phyloP scores from a whole-genome alignment of 306 rosid genomes.

The Castanea sativa region DNA sequence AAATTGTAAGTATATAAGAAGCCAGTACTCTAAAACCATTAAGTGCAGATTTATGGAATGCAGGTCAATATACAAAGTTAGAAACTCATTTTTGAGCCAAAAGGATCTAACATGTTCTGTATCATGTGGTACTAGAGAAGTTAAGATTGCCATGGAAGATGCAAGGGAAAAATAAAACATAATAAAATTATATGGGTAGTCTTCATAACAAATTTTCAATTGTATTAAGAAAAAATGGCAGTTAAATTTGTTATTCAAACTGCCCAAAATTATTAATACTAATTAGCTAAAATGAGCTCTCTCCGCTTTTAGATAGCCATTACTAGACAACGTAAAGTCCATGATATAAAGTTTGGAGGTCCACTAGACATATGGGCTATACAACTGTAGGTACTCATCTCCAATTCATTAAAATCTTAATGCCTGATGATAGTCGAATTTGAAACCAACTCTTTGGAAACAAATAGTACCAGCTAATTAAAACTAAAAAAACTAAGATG shows the following conservation, averaged over 20 bases:
- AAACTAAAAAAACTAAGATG: not conserved
- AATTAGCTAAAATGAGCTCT: too few species aligned
- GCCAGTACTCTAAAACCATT: slow-evolving; percentile 25
- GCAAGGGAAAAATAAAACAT: not conserved
- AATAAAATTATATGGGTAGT: not conserved
- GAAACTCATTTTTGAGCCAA: not conserved
- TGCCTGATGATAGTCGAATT: too few species aligned
- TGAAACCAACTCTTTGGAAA: too few species aligned
- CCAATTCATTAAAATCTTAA: too few species aligned
- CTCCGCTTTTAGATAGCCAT: too few species aligned
- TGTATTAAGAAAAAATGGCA: not conserved
- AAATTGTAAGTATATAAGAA: slow-evolving; percentile 49
- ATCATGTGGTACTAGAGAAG: not conserved
- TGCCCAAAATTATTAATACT: too few species aligned
- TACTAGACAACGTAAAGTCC: too few species aligned
- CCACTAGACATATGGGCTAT: too few species aligned
- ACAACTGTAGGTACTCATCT: too few species aligned
- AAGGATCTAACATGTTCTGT: not conserved
- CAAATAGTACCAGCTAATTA: too few species aligned
- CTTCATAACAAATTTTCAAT: not conserved
- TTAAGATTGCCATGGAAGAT: not conserved
- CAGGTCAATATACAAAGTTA: not conserved
- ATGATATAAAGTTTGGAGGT: too few species aligned
- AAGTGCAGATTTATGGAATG: not conserved
- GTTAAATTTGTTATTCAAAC: too few species aligned